Evolutionary conservation across 2,329 filamentous ascomycete genomes (phyloP).

Genomic region (Nemania diffusa): DNA sequence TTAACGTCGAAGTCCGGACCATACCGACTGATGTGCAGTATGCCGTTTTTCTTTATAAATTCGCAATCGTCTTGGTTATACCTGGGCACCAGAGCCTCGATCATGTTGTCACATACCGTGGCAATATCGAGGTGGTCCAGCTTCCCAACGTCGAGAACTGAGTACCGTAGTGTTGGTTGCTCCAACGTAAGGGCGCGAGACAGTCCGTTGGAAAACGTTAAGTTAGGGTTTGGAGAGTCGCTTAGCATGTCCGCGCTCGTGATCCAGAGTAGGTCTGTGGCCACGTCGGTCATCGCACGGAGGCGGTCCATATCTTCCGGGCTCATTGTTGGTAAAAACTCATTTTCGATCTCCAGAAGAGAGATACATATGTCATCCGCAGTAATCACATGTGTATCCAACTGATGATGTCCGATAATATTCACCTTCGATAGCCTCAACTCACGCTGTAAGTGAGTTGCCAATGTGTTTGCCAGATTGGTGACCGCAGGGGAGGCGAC

Average conservation of each 20-base stretch:
- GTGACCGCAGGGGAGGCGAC: neutral
- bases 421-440: neutral
- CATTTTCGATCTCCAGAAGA: slow-evolving; percentile 19
- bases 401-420: neutral
- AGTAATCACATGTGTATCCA: neutral
- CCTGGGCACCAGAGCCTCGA: neutral
- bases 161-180: slow-evolving; percentile 29
- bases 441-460: neutral
- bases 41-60: slow-evolving; percentile 13
- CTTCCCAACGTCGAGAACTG: slow-evolving; percentile 30
- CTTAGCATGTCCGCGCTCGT: slow-evolving; percentile 33
- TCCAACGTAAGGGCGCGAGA: slow-evolving; percentile 39
- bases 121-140: neutral
- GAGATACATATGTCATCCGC: slow-evolving; percentile 19
- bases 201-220: slow-evolving; percentile 31
- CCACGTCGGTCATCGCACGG: slow-evolving; percentile 12
- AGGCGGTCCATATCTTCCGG: slow-evolving; percentile 13
- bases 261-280: slow-evolving; percentile 27
- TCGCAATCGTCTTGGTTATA: slow-evolving; percentile 23
- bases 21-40: slow-evolving; percentile 38
- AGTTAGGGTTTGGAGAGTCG: slow-evolving; percentile 14
- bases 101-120: neutral
- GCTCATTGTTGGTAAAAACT: slow-evolving; percentile 18
- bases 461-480: neutral
- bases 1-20: slow-evolving; percentile 36